Evolutionary conservation across 2,329 filamentous ascomycete genomes (phyloP), one percentile per base, ranked within the genome.

Genomic region (Aschersonia sp.): DNA sequence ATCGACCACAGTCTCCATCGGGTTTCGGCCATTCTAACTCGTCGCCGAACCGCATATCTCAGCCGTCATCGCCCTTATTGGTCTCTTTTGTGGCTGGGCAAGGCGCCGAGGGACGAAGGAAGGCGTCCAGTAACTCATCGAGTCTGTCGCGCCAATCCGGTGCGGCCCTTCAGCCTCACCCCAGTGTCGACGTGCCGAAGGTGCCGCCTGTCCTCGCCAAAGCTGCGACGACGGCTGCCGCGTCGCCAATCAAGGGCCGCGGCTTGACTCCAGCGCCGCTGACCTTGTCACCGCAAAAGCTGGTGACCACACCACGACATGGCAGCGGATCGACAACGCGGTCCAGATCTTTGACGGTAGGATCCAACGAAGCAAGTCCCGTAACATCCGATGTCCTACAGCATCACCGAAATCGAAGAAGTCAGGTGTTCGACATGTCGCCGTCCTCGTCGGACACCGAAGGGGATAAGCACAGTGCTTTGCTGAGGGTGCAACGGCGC

Each of bases 401-500:
- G 43, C 78, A 82, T 46, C 89, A 96, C 59, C 82, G 89, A 57
- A 96, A 96, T 63, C 82, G 92, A 40, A 80, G 89, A 56, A 97
- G 91, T 61, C 92, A 96, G 58, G 84, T 96, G 2, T 88, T 97
- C 56, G 91, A 97, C 61, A 85, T 96, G 66, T 98, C 92, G 2
- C 92, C 92, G 3, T 97, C 92, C 0, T 97, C 91, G 0, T 98
- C 92, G 0, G 92, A 98, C 60, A 98, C 94, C 51, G 92, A 98
- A 65, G 89, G 94, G 45, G 85, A 91, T 43, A 87, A 94, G 58
- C 85, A 89, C 5, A 95, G 89, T 61, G 89, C 85, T 1, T 72
- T 97, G 9, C 75, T 98, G 43, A 86, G 94, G 46, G 91, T 98
- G 4, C 92, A 98, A 61, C 77, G 91, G 38, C 83, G 91, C 7